Evolutionary conservation across 2,329 filamentous ascomycete genomes (phyloP).

Genomic region (Penicillium freii): DNA sequence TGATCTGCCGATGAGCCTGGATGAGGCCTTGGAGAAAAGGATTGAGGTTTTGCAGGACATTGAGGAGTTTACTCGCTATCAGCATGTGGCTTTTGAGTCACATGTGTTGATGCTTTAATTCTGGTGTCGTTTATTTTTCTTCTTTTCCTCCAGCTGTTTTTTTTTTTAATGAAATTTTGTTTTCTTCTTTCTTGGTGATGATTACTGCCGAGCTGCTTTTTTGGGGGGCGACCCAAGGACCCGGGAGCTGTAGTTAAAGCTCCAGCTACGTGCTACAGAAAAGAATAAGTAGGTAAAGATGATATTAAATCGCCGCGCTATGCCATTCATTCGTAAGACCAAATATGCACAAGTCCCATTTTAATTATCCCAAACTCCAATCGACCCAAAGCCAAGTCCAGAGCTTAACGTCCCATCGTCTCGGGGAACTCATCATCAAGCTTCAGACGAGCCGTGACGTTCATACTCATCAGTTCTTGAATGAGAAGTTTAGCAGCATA

Average conservation of each 20-base stretch:
- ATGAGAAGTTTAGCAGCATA: constrained; percentile 96
- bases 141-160: not conserved
- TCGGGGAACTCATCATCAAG: constrained; percentile 88
- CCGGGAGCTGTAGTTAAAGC: not conserved
- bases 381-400: not conserved
- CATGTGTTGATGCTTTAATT: constrained; percentile 23
- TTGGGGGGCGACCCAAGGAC: not conserved
- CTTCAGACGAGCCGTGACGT: constrained; percentile 88
- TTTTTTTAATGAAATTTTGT: not conserved
- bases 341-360: constrained; percentile 20
- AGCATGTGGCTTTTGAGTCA: constrained; percentile 33
- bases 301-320: constrained; percentile 28
- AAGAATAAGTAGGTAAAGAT: not conserved
- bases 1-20: constrained; percentile 34
- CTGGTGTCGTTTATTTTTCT: not conserved
- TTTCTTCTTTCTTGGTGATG: not conserved
- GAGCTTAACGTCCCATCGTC: constrained; percentile 34
- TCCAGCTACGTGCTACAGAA: not conserved
- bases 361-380: constrained; percentile 13
- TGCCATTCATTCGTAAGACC: constrained; percentile 24
- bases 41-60: constrained; percentile 23
- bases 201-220: not conserved
- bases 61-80: constrained; percentile 28
- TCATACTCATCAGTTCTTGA: constrained; percentile 97
- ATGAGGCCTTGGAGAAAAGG: constrained; percentile 41